phyloP scores from a whole-genome alignment of 768 basidiomycete genomes.

The Collybiopsis luxurians region DNA sequence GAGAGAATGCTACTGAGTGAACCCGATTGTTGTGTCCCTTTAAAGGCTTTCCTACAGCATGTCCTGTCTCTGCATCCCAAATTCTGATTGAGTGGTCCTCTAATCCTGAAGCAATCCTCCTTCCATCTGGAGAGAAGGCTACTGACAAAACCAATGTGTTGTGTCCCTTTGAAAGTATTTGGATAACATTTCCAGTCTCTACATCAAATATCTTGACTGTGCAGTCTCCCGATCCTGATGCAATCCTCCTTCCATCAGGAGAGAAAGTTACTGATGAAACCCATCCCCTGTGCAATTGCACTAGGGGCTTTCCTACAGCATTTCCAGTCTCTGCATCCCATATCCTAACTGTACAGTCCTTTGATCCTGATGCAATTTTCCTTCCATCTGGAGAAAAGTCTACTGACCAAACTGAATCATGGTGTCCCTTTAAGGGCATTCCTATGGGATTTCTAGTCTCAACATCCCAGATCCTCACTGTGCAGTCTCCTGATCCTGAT shows the following conservation, averaged over 20 bases:
- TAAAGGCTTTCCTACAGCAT: neutral
- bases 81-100: neutral
- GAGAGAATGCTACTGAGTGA: too few species aligned
- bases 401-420: neutral
- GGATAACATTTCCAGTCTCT: neutral
- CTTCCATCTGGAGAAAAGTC: neutral
- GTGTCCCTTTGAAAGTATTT: neutral
- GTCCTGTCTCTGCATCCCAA: conserved; percentile 31
- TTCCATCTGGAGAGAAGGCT: conserved; percentile 1
- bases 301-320: neutral
- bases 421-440: conserved; percentile 5
- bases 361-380: neutral
- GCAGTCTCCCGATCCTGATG: neutral
- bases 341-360: neutral
- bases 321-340: neutral
- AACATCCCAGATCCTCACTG: too few species aligned
- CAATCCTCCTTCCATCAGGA: neutral
- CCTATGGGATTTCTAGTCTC: conserved; percentile 27
- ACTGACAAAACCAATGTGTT: neutral
- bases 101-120: too few species aligned
- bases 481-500: too few species aligned
- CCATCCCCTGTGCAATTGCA: neutral
- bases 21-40: too few species aligned
- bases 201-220: neutral
- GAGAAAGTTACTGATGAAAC: neutral